These are phyloP conservation scores for Salix caprea DNA, from an alignment of 345 rosid species.

Conservation along the genomic window DNA sequence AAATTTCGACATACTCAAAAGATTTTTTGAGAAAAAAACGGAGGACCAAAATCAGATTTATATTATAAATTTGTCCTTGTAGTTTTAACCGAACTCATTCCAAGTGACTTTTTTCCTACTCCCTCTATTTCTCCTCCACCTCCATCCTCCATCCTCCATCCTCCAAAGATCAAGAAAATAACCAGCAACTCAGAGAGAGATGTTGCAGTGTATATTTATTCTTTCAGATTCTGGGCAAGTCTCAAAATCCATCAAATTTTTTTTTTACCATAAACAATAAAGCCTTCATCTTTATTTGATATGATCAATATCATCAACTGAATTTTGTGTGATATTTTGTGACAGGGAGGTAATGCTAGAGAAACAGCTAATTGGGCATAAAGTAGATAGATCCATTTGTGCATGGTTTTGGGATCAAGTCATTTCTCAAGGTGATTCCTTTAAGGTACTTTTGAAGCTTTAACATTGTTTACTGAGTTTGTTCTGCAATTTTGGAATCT, in stretches of 20 bases:
- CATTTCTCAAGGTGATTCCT: slow-evolving; percentile 64
- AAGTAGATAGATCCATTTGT: slow-evolving; percentile 89
- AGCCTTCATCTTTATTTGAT: neutral
- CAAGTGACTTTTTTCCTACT: neutral
- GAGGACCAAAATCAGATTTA: neutral
- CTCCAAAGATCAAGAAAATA: neutral
- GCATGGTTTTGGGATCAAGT: slow-evolving; percentile 92
- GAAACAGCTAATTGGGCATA: slow-evolving; percentile 94
- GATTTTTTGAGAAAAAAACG: neutral
- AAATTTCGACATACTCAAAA: neutral
- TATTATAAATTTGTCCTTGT: neutral
- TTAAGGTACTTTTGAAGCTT: slow-evolving; percentile 43
- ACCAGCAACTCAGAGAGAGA: slow-evolving; percentile 17
- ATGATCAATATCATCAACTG: neutral
- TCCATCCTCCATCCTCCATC: neutral
- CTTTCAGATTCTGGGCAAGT: slow-evolving; percentile 87
- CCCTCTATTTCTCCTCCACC: slow-evolving; percentile 1
- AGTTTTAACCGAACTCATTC: neutral
- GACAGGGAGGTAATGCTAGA: slow-evolving; percentile 90
- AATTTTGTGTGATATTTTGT: slow-evolving; percentile 7
- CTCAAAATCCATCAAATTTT: neutral
- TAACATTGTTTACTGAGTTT: neutral
- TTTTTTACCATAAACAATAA: neutral
- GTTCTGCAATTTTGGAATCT: neutral
- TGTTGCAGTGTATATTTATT: slow-evolving; percentile 95